Evolutionary conservation across 768 basidiomycete genomes (phyloP), one percentile per base, ranked within the genome.

Genomic region (Pulveroboletus ravenelii): DNA sequence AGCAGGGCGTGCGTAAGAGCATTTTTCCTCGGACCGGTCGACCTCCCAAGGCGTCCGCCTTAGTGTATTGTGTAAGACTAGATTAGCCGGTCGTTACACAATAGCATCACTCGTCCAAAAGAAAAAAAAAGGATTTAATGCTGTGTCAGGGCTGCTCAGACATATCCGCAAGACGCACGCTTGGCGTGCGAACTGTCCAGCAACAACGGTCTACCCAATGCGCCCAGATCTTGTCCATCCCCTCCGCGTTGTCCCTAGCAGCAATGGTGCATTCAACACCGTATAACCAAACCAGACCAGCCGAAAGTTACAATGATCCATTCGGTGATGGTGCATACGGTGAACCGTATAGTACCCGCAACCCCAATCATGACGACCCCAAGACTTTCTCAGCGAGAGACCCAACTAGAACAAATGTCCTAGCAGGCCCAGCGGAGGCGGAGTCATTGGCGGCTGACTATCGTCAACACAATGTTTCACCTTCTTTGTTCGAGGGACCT

Each of bases 401-500:
- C 43, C 54, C 52, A 10, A 45, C 53, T 10, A 41, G 17, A 30
- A n/a, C 31, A 18, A 38, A 43, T 42, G 45, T 35, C 10, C 37
- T 45, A 18, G 35, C 43, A 15, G 57, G 53, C 25, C 57, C 51
- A 35, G 58, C 61, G 10, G 62, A 59, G 13, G 62, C 62, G 9
- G 60, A 62, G 42, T 55, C 45, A 2, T 20, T 70, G 51, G 67
- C 50, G 45, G 57, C 58, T 54, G 58, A 61, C 51, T 67, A 66
- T 38, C 62, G 56, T 47, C 64, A 62, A 25, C 47, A 55, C 29
- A 53, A 44, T 25, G 15, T 35, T 15, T 62, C 56, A 13, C 64
- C 66, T 14, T 35, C 32, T 3, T 43, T 41, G 39, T 23, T 4
- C 4, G 20, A 23, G 20, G 45, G 10, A 29, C 55, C 52, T 32